Percentiles rank a stretch among this genome's conserved stretches.
Conservation (phyloP, 148 eudicot species). For the Polygonum maritimum region DNA sequence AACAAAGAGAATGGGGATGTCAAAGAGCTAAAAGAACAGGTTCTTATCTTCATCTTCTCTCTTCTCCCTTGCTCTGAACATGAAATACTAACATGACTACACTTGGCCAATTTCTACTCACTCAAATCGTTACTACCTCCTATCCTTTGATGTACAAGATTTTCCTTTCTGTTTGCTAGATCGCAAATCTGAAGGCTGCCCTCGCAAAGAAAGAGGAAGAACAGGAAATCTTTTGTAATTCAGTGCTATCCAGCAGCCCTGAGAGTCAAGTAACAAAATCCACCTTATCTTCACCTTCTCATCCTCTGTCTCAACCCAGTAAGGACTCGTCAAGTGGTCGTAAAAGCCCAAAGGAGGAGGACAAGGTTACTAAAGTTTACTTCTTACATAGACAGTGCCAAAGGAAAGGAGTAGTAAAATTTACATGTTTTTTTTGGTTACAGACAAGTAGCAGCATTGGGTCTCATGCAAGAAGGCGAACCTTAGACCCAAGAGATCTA, state of each 20-base stretch:
- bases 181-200: constrained; percentile 12
- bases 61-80: neutral
- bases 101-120: too few species aligned
- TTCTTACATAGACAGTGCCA: neutral
- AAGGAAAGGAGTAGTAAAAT: neutral
- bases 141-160: neutral
- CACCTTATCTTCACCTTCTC: constrained; percentile 9
- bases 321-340: neutral
- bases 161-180: neutral
- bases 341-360: neutral
- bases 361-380: constrained; percentile 2
- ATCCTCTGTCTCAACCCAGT: neutral
- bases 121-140: neutral
- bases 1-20: constrained; percentile 13
- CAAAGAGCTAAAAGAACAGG: constrained; percentile 16
- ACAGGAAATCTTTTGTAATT: neutral
- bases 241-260: constrained; percentile 6
- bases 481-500: constrained; percentile 10
- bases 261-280: constrained; percentile 2
- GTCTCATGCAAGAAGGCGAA: constrained; percentile 4
- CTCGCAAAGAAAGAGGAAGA: constrained; percentile 13
- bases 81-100: neutral
- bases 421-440: neutral
- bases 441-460: neutral
- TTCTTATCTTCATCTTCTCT: constrained; percentile 2